Conservation (phyloP, 116 monocot genomes). For the Phalaenopsis hybrid region DNA sequence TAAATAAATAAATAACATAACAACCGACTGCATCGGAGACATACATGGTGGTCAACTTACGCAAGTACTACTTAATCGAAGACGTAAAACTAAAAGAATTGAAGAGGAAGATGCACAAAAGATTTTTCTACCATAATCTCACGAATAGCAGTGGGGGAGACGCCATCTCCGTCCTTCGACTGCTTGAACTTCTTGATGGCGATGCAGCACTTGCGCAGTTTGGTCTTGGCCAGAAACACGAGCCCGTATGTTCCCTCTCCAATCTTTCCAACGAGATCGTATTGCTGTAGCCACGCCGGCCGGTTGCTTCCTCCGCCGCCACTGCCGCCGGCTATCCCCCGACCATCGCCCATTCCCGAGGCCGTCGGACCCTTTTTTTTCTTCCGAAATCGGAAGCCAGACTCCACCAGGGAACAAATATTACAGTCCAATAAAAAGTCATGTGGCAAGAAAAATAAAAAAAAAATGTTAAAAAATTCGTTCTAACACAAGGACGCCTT, state of each 20-base stretch:
- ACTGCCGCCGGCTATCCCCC: slow-evolving; percentile 18
- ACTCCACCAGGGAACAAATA: no score
- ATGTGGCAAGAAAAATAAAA: no score
- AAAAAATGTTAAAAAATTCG: no score
- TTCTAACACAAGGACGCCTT: no score
- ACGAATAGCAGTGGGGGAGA: slow-evolving; percentile 96
- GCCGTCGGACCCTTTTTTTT: no score
- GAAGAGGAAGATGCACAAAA: not conserved
- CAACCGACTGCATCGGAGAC: not conserved
- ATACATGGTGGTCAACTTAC: not conserved
- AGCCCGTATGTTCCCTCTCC: slow-evolving; percentile 98
- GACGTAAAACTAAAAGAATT: not conserved
- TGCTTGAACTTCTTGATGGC: slow-evolving; percentile 99
- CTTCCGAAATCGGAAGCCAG: no score
- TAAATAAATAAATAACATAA: not conserved
- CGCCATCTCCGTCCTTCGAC: slow-evolving; percentile 97
- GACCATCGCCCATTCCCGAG: slow-evolving; percentile 18
- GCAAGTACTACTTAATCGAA: not conserved
- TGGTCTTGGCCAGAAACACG: slow-evolving; percentile 80
- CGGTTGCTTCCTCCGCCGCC: slow-evolving; percentile 30
- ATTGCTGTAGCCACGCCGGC: slow-evolving; percentile 92
- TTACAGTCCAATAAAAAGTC: no score
- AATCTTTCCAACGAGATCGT: slow-evolving; percentile 93
- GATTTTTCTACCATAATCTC: slow-evolving; percentile 76
- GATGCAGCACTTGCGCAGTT: slow-evolving; percentile 62